Percentiles rank a stretch among this genome's conserved stretches.
phyloP scores from a whole-genome alignment of 768 basidiomycete species.

The Kwoniella dendrophila region DNA sequence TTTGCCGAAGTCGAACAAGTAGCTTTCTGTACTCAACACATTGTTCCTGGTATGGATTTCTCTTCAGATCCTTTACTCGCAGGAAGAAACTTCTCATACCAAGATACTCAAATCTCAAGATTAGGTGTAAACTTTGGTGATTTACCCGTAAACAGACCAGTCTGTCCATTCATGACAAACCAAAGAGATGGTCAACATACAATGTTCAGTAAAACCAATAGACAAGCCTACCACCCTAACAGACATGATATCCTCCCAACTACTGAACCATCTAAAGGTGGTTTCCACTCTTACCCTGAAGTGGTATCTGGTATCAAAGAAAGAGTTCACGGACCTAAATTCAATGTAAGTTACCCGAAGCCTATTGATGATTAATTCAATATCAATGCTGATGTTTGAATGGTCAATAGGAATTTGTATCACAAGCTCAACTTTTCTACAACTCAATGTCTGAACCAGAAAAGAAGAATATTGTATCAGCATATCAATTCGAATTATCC shows the following conservation, averaged over 20 bases:
- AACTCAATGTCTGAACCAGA: slow-evolving; percentile 75
- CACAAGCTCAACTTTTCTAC: slow-evolving; percentile 77
- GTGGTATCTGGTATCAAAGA: slow-evolving; percentile 63
- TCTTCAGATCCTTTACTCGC: slow-evolving; percentile 54
- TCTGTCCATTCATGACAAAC: slow-evolving; percentile 54
- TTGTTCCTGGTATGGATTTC: slow-evolving; percentile 62
- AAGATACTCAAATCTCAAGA: slow-evolving; percentile 67
- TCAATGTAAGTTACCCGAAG: slow-evolving; percentile 56
- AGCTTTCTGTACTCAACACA: slow-evolving; percentile 74
- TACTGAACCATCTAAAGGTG: slow-evolving; percentile 61
- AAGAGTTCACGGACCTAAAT: slow-evolving; percentile 60
- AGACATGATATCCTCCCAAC: slow-evolving; percentile 59
- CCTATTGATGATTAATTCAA: neutral
- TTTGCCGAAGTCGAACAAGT: slow-evolving; percentile 87
- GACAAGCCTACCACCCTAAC: slow-evolving; percentile 76
- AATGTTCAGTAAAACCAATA: slow-evolving; percentile 58
- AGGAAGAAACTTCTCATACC: slow-evolving; percentile 82
- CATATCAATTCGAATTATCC: slow-evolving; percentile 78
- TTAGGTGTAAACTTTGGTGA: slow-evolving; percentile 70
- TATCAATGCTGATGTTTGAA: neutral
- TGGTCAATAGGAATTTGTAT: slow-evolving; percentile 70
- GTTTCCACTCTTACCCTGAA: slow-evolving; percentile 43
- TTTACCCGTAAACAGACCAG: slow-evolving; percentile 72
- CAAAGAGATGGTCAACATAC: slow-evolving; percentile 57
- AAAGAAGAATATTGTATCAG: slow-evolving; percentile 69